Conservation (phyloP, 1,139 yeast species). For the Taphrina deformans region DNA sequence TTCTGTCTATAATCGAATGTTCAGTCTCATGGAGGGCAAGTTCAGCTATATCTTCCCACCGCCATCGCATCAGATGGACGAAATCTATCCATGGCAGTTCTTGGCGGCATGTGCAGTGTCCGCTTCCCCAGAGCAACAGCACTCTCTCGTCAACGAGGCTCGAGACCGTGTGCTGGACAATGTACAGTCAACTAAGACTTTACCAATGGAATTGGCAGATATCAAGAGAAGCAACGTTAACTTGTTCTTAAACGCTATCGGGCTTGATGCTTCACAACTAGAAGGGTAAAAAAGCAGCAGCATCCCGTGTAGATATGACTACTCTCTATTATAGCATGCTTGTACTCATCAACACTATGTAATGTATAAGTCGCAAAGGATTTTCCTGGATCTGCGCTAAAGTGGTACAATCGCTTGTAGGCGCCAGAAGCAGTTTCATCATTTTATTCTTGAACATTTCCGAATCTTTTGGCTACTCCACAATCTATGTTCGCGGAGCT, state of each 20-base stretch:
- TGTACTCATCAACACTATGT: not conserved
- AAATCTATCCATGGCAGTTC: constrained; percentile 94
- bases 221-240: constrained; percentile 76
- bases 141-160: constrained; percentile 91
- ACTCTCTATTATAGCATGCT: not conserved
- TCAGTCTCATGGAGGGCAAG: constrained; percentile 76
- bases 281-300: constrained; percentile 26
- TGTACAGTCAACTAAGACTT: constrained; percentile 75
- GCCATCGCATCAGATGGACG: constrained; percentile 54
- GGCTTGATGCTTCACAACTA: constrained; percentile 71
- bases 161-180: constrained; percentile 89
- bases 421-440: too few species aligned
- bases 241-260: constrained; percentile 93
- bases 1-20: constrained; percentile 75
- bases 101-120: constrained; percentile 91
- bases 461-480: too few species aligned
- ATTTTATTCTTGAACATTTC: too few species aligned
- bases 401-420: too few species aligned
- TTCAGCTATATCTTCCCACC: constrained; percentile 75
- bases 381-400: too few species aligned
- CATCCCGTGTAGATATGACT: constrained; percentile 30
- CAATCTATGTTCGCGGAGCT: too few species aligned
- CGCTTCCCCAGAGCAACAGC: constrained; percentile 89
- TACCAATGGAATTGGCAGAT: constrained; percentile 57
- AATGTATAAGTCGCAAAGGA: not conserved